Evolutionary conservation across 257 asterid genomes (phyloP).

Genomic region (Solanum corneliomulleri): DNA sequence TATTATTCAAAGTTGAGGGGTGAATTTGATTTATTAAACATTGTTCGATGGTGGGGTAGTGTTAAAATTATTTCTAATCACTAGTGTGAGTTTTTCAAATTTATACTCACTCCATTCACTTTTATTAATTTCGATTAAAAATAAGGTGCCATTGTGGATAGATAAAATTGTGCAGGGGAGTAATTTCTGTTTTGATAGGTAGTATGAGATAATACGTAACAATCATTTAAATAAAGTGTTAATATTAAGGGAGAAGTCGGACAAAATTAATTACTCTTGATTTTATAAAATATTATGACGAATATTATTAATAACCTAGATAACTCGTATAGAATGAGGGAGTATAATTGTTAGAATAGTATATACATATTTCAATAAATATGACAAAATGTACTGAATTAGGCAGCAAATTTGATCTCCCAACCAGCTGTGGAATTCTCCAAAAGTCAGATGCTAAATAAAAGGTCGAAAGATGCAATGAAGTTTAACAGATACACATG

Average conservation of each 20-base stretch:
- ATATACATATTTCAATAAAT: background rate
- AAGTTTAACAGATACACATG: background rate
- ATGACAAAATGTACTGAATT: background rate
- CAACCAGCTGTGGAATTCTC: background rate
- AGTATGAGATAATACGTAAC: background rate
- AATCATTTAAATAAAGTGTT: background rate
- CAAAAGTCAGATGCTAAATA: background rate
- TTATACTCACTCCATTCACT: background rate
- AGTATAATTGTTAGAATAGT: background rate
- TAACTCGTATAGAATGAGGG: background rate
- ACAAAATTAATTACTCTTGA: background rate
- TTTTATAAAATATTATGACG: background rate
- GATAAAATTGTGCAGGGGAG: background rate
- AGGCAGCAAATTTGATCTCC: background rate
- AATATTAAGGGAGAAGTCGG: background rate
- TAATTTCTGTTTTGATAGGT: background rate
- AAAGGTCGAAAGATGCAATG: background rate
- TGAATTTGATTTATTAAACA: background rate
- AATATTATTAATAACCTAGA: background rate
- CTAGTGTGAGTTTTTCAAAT: background rate
- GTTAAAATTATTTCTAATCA: background rate
- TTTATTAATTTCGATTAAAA: too few species aligned
- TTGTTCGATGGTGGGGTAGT: background rate
- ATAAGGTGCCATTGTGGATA: background rate
- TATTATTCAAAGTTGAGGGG: background rate